These are phyloP conservation scores for Chrysochromulina tobinii DNA, from an alignment of 78 protist genomes.

Conservation along the genomic window DNA sequence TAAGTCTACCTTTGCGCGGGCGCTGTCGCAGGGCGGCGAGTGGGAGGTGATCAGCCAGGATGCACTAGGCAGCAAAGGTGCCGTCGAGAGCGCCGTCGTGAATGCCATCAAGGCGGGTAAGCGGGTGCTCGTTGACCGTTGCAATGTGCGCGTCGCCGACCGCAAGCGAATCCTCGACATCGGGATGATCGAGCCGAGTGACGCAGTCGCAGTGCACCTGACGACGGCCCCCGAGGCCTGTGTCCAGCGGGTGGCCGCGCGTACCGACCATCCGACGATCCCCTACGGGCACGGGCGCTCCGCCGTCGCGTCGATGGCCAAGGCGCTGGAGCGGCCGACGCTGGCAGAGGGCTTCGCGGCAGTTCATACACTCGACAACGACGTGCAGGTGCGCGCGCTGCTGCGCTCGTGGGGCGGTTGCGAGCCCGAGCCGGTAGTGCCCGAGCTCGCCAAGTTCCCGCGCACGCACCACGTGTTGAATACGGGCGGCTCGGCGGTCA, in stretches of 20 bases:
- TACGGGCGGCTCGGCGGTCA: conserved; percentile 32
- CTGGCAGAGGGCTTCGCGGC: not conserved
- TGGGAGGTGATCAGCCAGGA: not conserved
- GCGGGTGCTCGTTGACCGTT: not conserved
- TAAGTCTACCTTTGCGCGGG: not conserved
- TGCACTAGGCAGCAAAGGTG: not conserved
- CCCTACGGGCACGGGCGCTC: not conserved
- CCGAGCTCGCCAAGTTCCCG: conserved; percentile 34
- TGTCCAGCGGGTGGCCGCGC: not conserved
- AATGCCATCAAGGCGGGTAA: not conserved
- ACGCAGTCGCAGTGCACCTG: too few relatives aligned
- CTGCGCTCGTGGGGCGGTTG: conserved; percentile 2
- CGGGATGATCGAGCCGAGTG: not conserved
- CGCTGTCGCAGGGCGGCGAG: not conserved
- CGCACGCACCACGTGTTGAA: conserved; percentile 27
- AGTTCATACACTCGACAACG: not conserved
- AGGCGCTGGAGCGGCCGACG: not conserved
- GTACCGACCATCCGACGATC: conserved; percentile 22
- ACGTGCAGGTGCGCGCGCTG: not conserved
- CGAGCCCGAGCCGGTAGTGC: too few relatives aligned
- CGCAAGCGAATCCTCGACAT: not conserved
- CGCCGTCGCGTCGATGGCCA: not conserved
- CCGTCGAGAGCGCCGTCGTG: not conserved
- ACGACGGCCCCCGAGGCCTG: not conserved
- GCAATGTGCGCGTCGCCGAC: not conserved